Evolutionary conservation across 2,329 filamentous ascomycete genomes (phyloP), one percentile per base, ranked within the genome.

Genomic region (Epichloe sp.): DNA sequence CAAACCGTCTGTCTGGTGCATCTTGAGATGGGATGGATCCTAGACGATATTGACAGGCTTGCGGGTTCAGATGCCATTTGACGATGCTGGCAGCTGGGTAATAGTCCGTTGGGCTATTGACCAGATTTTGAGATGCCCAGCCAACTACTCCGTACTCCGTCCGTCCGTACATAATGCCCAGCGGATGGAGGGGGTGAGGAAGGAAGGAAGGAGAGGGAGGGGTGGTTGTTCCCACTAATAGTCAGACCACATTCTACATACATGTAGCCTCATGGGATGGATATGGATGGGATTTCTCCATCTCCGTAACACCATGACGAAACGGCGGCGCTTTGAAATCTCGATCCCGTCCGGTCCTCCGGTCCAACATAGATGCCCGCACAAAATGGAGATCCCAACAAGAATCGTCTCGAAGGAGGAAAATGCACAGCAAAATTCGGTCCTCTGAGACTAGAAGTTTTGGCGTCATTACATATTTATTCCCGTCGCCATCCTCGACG

Each of bases 361-460:
- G 26, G 37, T 35, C 42, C 17, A 44, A 21, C 21, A 17, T 47
- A 51, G 54, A 53, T 55, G 52, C 46, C 47, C 55, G 42, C 48
- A 41, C 50, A 31, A 54, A 50, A 54, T 37, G 48, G 44, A 56
- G 50, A 56, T 56, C 42, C 36, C 23, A 47, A 41, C 23, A 26
- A 19, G 45, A 31, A n/a, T 41, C 11, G 15, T 8, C 14, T 35
- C 34, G 26, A 12, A 42, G n/a, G 10, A 35, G 34, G 34, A 11
- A 47, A 50, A 54, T 17, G 26, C 8, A 8, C 17, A 21, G 19
- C 26, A 34, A 44, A 23, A n/a, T 44, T 31, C 15, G 11, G 40
- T 44, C 2, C 15, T 17, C 8, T 31, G 23, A 6, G 23, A 7
- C 5, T 41, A 8, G 8, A 15, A 10, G 6, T 5, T 38, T 6